phyloP scores from a whole-genome alignment of 192 early-diverging fungal genomes.

The Dispira simplex region DNA sequence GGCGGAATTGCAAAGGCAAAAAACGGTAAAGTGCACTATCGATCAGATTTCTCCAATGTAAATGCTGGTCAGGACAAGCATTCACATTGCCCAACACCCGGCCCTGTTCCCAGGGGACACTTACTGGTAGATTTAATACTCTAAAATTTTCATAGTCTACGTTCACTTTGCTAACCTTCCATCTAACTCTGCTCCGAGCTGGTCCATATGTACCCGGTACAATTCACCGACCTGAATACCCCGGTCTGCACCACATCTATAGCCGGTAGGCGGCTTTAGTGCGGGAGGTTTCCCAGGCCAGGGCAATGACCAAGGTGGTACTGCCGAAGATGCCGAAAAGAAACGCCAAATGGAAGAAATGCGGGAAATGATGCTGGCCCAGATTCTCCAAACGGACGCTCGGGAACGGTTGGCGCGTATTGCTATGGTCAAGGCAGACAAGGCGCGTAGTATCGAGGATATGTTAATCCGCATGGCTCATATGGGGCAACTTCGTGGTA shows the following conservation, averaged over 20 bases:
- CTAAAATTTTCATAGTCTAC: no score
- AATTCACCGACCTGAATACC: no score
- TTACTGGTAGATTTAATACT: no score
- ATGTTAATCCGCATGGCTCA: conserved; percentile 83
- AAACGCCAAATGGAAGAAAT: conserved; percentile 73
- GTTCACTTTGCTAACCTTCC: no score
- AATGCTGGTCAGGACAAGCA: no score
- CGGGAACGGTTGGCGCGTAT: conserved; percentile 74
- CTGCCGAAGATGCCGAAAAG: conserved; percentile 46
- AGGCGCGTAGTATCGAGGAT: conserved; percentile 78
- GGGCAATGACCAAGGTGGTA: conserved; percentile 20
- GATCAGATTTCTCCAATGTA: no score
- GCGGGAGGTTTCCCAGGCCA: conserved; percentile 26
- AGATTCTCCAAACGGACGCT: conserved; percentile 68
- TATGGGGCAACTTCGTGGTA: conserved; percentile 61
- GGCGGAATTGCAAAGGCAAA: conserved; percentile 32
- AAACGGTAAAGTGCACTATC: background rate
- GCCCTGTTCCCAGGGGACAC: no score
- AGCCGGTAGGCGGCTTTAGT: conserved; percentile 13
- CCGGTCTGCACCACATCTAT: no score
- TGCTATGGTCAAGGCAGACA: conserved; percentile 77
- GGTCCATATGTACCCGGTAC: no score
- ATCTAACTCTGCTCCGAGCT: no score
- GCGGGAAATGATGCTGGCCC: conserved; percentile 60
- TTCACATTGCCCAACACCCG: no score